Evolutionary conservation across 495 filamentous ascomycete species (phyloP), one percentile per base, ranked within the genome.

Genomic region (Podospora sp.): DNA sequence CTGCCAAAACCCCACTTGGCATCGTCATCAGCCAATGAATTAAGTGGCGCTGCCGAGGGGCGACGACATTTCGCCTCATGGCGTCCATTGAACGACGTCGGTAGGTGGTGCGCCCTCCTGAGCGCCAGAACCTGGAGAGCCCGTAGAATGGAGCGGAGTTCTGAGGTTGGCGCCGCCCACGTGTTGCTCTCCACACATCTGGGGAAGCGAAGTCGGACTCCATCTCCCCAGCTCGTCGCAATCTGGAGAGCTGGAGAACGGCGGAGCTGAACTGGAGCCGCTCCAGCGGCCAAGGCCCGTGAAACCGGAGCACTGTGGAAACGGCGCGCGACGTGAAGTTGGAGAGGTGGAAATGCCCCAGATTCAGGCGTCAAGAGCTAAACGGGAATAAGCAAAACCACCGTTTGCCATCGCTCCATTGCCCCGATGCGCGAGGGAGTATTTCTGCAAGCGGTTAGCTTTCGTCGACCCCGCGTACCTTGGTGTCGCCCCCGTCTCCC

Each of bases 281-380:
- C 33, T 36, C 33, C 33, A 36, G 5, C 33, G 33, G 33, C 33
- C 33, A 36, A 36, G 33, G 12, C 6, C 33, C 33, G 12, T 6
- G 33, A 36, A 12, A 11, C 40, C 11, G 40, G 11, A 18, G 16
- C 40, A 46, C 2, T 46, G 40, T 46, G 40, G 40, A 46, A 46
- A 46, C 40, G 11, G 16, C 16, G 40, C 11, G 16, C 40, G 14
- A 46, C 12, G 12, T 46, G 40, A 46, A 46, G 40, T 6, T 46
- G 12, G 40, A 46, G 40, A 46, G 40, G 40, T 46, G 40, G 40
- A 46, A 46, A 46, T 46, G 40, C 40, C 40, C 52, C 52, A 55
- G 52, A 55, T 55, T 55, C 21, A 22, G 6, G 52, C 21, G 20
- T n/a, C 7, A 55, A 22, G 24, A 21, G 56, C 27, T 59, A 59